These are phyloP conservation scores for Coleophoma crateriformis DNA, from an alignment of 2,329 filamentous ascomycete species.

Conservation along the genomic window DNA sequence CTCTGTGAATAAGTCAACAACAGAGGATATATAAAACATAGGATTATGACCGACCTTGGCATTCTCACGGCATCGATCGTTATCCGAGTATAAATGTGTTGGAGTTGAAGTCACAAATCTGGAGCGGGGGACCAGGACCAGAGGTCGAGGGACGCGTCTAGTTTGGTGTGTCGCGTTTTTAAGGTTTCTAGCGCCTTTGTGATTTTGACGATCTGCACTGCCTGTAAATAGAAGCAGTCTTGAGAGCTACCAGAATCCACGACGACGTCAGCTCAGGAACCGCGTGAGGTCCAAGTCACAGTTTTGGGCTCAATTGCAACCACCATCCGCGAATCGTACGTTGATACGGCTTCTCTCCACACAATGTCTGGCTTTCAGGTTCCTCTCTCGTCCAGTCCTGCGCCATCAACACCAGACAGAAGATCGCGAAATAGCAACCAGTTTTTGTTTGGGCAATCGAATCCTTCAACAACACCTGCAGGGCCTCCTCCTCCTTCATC, in stretches of 20 bases:
- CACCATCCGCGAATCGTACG: too few relatives aligned
- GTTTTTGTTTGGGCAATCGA: constrained; percentile 22
- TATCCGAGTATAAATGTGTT: background rate
- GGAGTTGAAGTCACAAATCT: background rate
- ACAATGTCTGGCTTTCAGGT: constrained; percentile 20
- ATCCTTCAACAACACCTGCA: constrained; percentile 51
- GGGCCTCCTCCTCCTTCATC: constrained; percentile 45
- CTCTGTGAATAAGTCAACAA: constrained; percentile 45
- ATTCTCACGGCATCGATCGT: constrained; percentile 15
- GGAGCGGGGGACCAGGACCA: background rate
- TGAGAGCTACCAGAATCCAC: too few relatives aligned
- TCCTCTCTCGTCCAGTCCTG: constrained; percentile 24
- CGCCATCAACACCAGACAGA: constrained; percentile 29
- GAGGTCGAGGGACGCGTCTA: background rate
- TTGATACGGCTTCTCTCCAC: background rate
- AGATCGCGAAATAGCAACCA: constrained; percentile 18
- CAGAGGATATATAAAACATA: constrained; percentile 2
- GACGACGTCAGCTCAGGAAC: too few relatives aligned
- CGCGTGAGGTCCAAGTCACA: too few relatives aligned
- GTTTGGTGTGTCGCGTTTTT: background rate
- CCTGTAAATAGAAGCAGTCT: too few relatives aligned
- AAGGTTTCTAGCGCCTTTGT: background rate
- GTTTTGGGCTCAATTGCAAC: too few relatives aligned
- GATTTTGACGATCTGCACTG: too few relatives aligned
- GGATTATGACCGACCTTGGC: constrained; percentile 22